These are phyloP conservation scores for Vairimorpha apis DNA, from an alignment of 371 early-diverging fungal genomes.

Conservation along the genomic window DNA sequence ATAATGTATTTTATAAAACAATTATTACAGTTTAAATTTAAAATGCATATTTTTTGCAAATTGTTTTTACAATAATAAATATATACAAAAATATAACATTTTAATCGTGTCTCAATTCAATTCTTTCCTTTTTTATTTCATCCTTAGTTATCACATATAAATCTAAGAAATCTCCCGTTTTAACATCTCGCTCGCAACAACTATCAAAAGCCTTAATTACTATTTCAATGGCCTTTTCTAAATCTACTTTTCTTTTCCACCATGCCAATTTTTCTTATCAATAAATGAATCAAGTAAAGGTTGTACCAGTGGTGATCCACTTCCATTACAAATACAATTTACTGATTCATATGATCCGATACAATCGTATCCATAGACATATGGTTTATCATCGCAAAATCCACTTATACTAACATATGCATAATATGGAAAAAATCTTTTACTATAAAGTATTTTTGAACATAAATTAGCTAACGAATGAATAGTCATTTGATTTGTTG, in stretches of 20 bases:
- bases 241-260: constrained; percentile 18
- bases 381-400: constrained; percentile 70
- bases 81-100: not conserved
- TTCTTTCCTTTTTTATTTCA: constrained; percentile 69
- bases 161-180: constrained; percentile 93
- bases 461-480: constrained; percentile 83
- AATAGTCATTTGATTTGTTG: constrained; percentile 75
- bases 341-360: constrained; percentile 83
- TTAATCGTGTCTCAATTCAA: constrained; percentile 70
- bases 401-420: constrained; percentile 82
- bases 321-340: constrained; percentile 74
- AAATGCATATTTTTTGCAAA: no score
- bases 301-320: constrained; percentile 80
- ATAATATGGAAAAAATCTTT: constrained; percentile 96
- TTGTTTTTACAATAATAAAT: no score
- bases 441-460: constrained; percentile 78
- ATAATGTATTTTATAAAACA: no score
- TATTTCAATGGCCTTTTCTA: constrained; percentile 70
- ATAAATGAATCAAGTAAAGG: constrained; percentile 95
- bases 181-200: constrained; percentile 95
- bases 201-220: constrained; percentile 90
- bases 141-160: constrained; percentile 76
- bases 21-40: no score
- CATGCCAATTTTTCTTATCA: constrained; percentile 58
- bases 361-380: constrained; percentile 83